Evolutionary conservation across 495 filamentous ascomycete species (phyloP).

Genomic region (Halenospora varia): DNA sequence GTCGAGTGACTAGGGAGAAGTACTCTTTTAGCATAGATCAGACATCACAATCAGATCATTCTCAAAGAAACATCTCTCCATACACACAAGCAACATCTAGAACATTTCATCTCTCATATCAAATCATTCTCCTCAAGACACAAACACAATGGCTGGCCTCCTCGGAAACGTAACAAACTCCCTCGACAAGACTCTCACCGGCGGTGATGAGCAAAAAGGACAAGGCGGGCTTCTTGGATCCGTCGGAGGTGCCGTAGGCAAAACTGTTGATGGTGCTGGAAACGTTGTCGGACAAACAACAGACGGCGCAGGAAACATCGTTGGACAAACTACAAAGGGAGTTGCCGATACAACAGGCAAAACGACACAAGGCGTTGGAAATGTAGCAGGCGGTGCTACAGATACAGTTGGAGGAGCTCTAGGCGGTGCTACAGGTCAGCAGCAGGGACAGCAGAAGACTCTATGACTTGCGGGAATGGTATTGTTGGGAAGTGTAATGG

Average conservation of each 20-base stretch:
- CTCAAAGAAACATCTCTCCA: background rate
- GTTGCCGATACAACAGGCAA: slow-evolving; percentile 27
- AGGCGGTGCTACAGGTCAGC: slow-evolving; percentile 8
- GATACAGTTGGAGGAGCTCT: slow-evolving; percentile 13
- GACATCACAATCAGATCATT: background rate
- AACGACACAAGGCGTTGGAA: slow-evolving; percentile 29
- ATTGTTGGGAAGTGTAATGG: too few relatives aligned
- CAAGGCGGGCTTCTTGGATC: slow-evolving; percentile 37
- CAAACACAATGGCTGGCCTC: slow-evolving; percentile 23
- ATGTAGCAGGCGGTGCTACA: slow-evolving; percentile 28
- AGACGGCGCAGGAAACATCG: slow-evolving; percentile 28
- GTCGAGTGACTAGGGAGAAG: background rate
- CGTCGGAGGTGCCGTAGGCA: slow-evolving; percentile 19
- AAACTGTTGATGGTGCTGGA: slow-evolving; percentile 31
- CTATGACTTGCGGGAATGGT: background rate
- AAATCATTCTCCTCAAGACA: background rate
- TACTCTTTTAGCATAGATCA: background rate
- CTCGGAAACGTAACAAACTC: slow-evolving; percentile 32
- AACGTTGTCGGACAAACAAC: slow-evolving; percentile 33
- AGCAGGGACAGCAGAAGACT: background rate
- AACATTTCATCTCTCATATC: background rate
- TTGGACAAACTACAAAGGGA: slow-evolving; percentile 31
- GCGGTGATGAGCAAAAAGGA: slow-evolving; percentile 35
- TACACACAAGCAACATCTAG: background rate
- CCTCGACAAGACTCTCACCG: slow-evolving; percentile 36